phyloP scores from a whole-genome alignment of 805 yeast genomes.

The Candida mattraensis region DNA sequence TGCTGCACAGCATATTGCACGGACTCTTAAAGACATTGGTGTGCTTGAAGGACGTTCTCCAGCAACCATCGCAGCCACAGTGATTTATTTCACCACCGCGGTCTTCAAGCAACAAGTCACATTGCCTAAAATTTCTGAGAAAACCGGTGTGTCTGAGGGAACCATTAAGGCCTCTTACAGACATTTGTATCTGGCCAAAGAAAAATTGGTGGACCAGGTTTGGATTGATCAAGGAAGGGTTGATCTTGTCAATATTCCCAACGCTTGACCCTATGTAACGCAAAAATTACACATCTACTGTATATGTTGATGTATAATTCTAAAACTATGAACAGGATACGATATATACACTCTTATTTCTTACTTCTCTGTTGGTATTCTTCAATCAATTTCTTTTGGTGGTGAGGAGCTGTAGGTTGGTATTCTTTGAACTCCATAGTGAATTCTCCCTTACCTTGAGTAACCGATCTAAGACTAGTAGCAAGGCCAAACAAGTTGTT shows the following conservation, averaged over 20 bases:
- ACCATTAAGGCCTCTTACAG: constrained; percentile 92
- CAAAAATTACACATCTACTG: neutral
- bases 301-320: neutral
- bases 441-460: constrained; percentile 99
- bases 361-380: constrained; percentile 66
- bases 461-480: constrained; percentile 89
- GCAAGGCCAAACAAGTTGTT: constrained; percentile 97
- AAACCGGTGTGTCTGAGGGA: constrained; percentile 95
- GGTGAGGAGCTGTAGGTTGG: constrained; percentile 84
- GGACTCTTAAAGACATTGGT: constrained; percentile 85
- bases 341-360: constrained; percentile 16
- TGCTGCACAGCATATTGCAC: constrained; percentile 91
- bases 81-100: constrained; percentile 90
- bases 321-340: constrained; percentile 15
- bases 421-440: constrained; percentile 92
- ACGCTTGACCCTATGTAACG: no score
- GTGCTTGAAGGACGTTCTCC: constrained; percentile 96
- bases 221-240: constrained; percentile 75
- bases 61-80: constrained; percentile 96
- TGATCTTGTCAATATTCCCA: no score
- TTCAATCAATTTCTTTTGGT: constrained; percentile 87
- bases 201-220: constrained; percentile 67
- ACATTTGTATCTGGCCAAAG: constrained; percentile 72
- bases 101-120: constrained; percentile 76
- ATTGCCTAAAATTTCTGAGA: constrained; percentile 82